Evolutionary conservation across 352 stramenopile genomes (phyloP), one percentile per base, ranked within the genome.

Genomic region (Phytophthora macrochlamydospora): DNA sequence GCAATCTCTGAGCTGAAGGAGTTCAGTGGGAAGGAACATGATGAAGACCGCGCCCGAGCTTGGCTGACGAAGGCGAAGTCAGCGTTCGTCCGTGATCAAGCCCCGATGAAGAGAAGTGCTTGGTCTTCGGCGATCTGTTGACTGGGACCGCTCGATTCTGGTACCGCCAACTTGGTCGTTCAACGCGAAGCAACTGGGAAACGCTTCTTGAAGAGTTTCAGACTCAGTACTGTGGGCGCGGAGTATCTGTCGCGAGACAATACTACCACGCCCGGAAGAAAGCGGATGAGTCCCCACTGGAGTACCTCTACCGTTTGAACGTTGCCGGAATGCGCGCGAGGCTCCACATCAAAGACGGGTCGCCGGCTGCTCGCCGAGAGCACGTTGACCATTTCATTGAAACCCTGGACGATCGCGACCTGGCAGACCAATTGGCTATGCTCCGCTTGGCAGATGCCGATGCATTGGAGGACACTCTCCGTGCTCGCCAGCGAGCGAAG

Each of bases 331-430:
- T 60, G 13, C 53, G 53, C 12, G 53, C 53, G 35, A 49, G 40
- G 30, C 38, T 60, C 3, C 6, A 11, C 11, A 33, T 60, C 40
- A 29, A 40, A 1, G 38, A 49, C 11, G 53, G 38, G 7, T 4
- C 28, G 6, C 2, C 53, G 11, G n/a, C 18, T 3, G 42, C n/a
- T 12, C 18, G 38, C 1, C 53, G 40, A n/a, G 53, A 51, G 8
- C 56, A 62, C 44, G 56, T 62, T 4, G 32, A 62, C 29, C 51
- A 65, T 33, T 65, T 59, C 45, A 51, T 71, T 31, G 55, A 64
- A 24, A 68, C 61, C 2, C 11, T 68, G 2, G 48, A 51, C n/a
- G n/a, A n/a, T n/a, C n/a, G n/a, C n/a, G n/a, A n/a, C n/a, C n/a
- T n/a, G n/a, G n/a, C n/a, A n/a, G 43, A 62, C 7, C 45, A 51